A percentile compares a stretch with the other conserved stretches of the same genome.
Conservation (phyloP, 768 basidiomycete genomes). For the Coprinopsis cinerea region DNA sequence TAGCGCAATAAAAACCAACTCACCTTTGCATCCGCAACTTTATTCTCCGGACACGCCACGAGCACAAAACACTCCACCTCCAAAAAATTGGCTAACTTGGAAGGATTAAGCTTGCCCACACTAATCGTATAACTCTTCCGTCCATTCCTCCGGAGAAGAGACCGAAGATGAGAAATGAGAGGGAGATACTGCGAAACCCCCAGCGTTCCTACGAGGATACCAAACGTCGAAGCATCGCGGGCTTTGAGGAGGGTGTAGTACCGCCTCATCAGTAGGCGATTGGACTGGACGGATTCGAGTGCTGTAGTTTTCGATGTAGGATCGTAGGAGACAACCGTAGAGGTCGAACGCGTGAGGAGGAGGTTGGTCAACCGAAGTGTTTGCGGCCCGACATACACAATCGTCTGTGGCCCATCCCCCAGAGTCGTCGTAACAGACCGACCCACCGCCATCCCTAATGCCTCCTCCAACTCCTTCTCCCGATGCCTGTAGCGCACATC, state of each 20-base stretch:
- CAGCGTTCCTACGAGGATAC: slow-evolving; percentile 90
- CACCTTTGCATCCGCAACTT: slow-evolving; percentile 67
- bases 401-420: no score
- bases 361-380: slow-evolving; percentile 78
- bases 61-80: slow-evolving; percentile 96
- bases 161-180: slow-evolving; percentile 76
- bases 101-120: slow-evolving; percentile 91
- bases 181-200: slow-evolving; percentile 88
- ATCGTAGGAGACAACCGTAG: slow-evolving; percentile 73
- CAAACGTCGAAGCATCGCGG: slow-evolving; percentile 89
- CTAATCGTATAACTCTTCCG: slow-evolving; percentile 95
- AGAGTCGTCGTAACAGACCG: slow-evolving; percentile 8
- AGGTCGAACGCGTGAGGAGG: slow-evolving; percentile 67
- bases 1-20: neutral
- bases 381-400: slow-evolving; percentile 62
- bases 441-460: no score
- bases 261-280: slow-evolving; percentile 82
- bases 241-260: slow-evolving; percentile 86
- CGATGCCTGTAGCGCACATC: no score
- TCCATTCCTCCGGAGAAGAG: slow-evolving; percentile 52
- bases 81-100: slow-evolving; percentile 92
- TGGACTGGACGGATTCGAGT: slow-evolving; percentile 64
- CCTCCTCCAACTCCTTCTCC: no score
- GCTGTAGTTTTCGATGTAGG: slow-evolving; percentile 42
- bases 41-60: slow-evolving; percentile 93